These are phyloP conservation scores for Physcomitrellopsis africana DNA, from an alignment of 225 moss, liverwort and hornwort species.

Conservation along the genomic window DNA sequence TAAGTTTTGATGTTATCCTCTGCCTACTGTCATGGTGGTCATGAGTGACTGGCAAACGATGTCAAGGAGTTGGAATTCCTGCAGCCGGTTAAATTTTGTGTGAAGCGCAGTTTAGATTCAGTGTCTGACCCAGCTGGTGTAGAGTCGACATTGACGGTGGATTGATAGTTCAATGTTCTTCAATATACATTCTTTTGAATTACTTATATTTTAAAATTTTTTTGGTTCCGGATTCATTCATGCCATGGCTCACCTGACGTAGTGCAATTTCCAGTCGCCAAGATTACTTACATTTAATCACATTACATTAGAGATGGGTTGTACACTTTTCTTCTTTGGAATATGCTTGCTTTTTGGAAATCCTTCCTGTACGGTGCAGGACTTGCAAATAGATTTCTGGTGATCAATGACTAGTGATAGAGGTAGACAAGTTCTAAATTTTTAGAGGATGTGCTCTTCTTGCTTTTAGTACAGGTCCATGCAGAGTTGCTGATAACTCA, in stretches of 20 bases:
- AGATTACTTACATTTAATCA: neutral
- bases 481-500: too few species aligned
- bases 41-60: constrained; percentile 21
- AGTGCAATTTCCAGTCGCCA: neutral
- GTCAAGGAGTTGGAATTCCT: constrained; percentile 8
- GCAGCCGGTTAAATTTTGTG: neutral
- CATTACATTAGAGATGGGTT: too few species aligned
- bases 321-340: too few species aligned
- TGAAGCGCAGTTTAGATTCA: constrained; percentile 2
- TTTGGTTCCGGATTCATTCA: neutral
- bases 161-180: neutral
- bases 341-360: too few species aligned
- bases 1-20: constrained; percentile 19
- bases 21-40: neutral
- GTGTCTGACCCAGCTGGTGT: neutral
- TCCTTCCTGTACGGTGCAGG: too few species aligned
- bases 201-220: neutral
- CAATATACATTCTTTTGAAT: constrained; percentile 4
- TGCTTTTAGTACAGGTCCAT: too few species aligned
- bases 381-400: too few species aligned
- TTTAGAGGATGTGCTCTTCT: too few species aligned
- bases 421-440: too few species aligned
- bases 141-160: neutral
- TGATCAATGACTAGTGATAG: too few species aligned
- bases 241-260: neutral